A percentile compares a stretch with the other conserved stretches of the same genome.
These are phyloP conservation scores for Podila horticola DNA, from an alignment of 192 early-diverging fungal species.

Conservation along the genomic window DNA sequence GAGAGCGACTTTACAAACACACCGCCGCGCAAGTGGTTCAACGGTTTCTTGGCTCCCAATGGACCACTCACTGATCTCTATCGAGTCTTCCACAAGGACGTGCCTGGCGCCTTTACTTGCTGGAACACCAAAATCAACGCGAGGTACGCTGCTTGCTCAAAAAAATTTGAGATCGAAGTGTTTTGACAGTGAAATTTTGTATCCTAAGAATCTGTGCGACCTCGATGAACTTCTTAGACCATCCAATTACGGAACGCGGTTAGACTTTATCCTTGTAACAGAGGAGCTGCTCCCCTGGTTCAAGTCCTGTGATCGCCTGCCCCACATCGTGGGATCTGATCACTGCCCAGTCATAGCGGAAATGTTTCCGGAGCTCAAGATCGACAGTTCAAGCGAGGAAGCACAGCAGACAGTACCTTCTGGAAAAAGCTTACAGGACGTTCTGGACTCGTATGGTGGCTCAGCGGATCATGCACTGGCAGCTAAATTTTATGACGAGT, in stretches of 20 bases:
- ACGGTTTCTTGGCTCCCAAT: slow-evolving; percentile 62
- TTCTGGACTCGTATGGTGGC: slow-evolving; percentile 16
- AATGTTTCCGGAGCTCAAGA: slow-evolving; percentile 25
- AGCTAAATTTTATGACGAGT: slow-evolving; percentile 67
- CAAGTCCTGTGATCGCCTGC: slow-evolving; percentile 64
- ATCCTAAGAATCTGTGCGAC: not conserved
- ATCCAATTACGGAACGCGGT: slow-evolving; percentile 69
- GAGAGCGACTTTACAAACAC: slow-evolving; percentile 66
- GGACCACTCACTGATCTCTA: slow-evolving; percentile 75
- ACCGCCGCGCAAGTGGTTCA: slow-evolving; percentile 72
- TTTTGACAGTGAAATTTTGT: not conserved
- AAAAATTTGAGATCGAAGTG: not conserved
- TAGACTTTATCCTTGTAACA: slow-evolving; percentile 79
- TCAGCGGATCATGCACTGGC: slow-evolving; percentile 55
- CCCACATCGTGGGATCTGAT: slow-evolving; percentile 77
- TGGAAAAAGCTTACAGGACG: slow-evolving; percentile 5
- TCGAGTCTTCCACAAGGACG: slow-evolving; percentile 69
- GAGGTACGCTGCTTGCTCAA: slow-evolving; percentile 34
- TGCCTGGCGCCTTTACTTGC: slow-evolving; percentile 63
- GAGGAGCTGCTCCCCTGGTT: slow-evolving; percentile 66
- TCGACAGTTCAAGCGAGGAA: slow-evolving; percentile 14
- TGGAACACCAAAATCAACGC: slow-evolving; percentile 84
- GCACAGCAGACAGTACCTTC: slow-evolving; percentile 4
- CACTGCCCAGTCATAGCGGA: slow-evolving; percentile 80
- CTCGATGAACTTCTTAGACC: slow-evolving; percentile 27